These are phyloP conservation scores for Fraxinus xanthoxyloides DNA, from an alignment of 305 asterid genomes.

Conservation along the genomic window DNA sequence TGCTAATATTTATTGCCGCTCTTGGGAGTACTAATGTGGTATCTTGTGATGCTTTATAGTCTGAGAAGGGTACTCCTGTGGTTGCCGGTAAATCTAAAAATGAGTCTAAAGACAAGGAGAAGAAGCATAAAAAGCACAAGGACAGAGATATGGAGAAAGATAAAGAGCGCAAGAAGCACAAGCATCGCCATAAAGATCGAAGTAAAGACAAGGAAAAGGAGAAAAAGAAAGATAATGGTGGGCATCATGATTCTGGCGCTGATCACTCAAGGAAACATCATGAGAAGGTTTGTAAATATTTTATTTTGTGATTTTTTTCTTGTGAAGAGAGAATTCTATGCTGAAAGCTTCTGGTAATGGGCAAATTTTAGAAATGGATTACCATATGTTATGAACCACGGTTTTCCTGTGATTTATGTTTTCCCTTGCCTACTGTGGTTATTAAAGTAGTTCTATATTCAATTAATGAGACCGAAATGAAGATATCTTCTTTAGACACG, in stretches of 20 bases:
- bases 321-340: neutral
- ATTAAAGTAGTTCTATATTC: neutral
- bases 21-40: neutral
- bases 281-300: conserved; percentile 7
- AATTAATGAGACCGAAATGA: neutral
- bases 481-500: neutral
- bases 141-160: conserved; percentile 11
- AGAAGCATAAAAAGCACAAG: conserved; percentile 16
- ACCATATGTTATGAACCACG: neutral
- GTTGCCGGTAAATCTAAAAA: conserved; percentile 7
- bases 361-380: neutral
- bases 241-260: conserved; percentile 7
- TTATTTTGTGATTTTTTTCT: neutral
- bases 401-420: neutral
- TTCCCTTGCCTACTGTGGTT: neutral
- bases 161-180: conserved; percentile 9
- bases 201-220: conserved; percentile 14
- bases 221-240: neutral
- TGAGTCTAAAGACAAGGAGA: conserved; percentile 6
- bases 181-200: conserved; percentile 8
- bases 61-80: neutral
- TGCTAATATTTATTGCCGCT: neutral
- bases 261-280: conserved; percentile 9
- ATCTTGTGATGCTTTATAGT: conserved; percentile 4
- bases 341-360: neutral